Evolutionary conservation across 2,329 filamentous ascomycete genomes (phyloP), one percentile per base, ranked within the genome.

Genomic region (Diaporthe sp.): DNA sequence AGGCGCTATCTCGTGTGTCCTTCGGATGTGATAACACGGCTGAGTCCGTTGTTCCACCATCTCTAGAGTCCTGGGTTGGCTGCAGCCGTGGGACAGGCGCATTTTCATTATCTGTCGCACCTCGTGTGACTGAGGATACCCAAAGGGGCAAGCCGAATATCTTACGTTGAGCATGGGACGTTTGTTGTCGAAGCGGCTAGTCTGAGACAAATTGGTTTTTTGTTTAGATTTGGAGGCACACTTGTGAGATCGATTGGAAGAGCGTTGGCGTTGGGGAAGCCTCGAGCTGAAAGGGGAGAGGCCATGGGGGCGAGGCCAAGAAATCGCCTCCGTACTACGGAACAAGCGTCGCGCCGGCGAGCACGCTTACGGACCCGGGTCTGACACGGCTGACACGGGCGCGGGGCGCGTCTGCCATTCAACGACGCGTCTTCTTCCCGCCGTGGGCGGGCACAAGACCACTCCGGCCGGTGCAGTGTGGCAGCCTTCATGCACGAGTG

Each of bases 211-310:
- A 49, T 34, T 73, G 53, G 55, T 28, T 46, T 68, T 51, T 53
- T 34, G n/a, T 65, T 42, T 55, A 42, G 49, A 44, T 59, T 57
- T 42, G 61, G 34, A 59, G 55, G 25, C 37, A 61, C 12, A 37
- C 34, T 17, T 31, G 71, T 25, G n/a, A 15, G 44, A 69, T 69
- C 34, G 74, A 69, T 75, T 75, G 74, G 61, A 69, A 69, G 39
- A 59, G 74, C 70, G 70, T 65, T 51, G 74, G 70, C 59, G 74
- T 69, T 75, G 59, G 69, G 62, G 70, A 57, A 72, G 58, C 17
- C 17, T 46, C 49, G 53, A 34, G 61, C 44, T 75, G 59, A 39
- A 49, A 46, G 69, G 53, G 25, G 51, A 73, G 68, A 44, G 55
- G 53, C 53, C 58, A 42, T 17, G 34, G 49, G 70, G 58, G 58